Percentiles rank a stretch among this genome's conserved stretches.
Conservation (phyloP, 345 rosid species). For the Citrus maxima region DNA sequence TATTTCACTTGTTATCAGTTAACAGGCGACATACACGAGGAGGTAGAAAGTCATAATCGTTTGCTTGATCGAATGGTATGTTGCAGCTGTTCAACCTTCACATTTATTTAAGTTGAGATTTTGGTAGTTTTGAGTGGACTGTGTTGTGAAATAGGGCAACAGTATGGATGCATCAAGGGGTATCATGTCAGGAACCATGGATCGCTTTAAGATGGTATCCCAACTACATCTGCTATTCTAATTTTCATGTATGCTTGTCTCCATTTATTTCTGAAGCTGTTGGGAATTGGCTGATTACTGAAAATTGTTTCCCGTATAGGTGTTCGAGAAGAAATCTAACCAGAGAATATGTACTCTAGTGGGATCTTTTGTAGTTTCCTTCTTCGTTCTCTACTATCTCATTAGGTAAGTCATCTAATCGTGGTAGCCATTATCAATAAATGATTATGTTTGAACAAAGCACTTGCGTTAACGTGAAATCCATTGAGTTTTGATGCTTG, state of each 20-base stretch:
- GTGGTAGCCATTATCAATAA: not conserved
- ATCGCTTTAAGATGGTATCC: slow-evolving; percentile 74
- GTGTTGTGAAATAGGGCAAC: slow-evolving; percentile 55
- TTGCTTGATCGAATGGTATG: slow-evolving; percentile 71
- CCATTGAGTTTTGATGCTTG: not conserved
- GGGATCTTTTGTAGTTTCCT: slow-evolving; percentile 51
- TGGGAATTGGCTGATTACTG: slow-evolving; percentile 3
- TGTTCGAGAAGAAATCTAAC: slow-evolving; percentile 79
- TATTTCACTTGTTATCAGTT: slow-evolving; percentile 38
- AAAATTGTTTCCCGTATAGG: slow-evolving; percentile 38
- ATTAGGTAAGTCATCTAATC: slow-evolving; percentile 42
- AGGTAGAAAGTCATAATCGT: slow-evolving; percentile 85
- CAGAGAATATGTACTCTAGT: slow-evolving; percentile 61
- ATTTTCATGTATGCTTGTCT: not conserved
- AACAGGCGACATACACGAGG: slow-evolving; percentile 86
- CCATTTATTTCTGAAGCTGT: not conserved
- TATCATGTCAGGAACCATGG: slow-evolving; percentile 82
- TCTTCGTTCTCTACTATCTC: slow-evolving; percentile 56
- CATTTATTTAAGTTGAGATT: not conserved
- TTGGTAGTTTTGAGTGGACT: slow-evolving; percentile 14
- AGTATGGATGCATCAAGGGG: slow-evolving; percentile 87
- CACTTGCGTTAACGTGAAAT: not conserved
- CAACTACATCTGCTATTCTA: not conserved
- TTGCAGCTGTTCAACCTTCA: slow-evolving; percentile 9
- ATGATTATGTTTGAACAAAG: too few species aligned